A percentile compares a stretch with the other conserved stretches of the same genome.
phyloP scores from a whole-genome alignment of 2,329 filamentous ascomycete species.

The Hortaea werneckii region DNA sequence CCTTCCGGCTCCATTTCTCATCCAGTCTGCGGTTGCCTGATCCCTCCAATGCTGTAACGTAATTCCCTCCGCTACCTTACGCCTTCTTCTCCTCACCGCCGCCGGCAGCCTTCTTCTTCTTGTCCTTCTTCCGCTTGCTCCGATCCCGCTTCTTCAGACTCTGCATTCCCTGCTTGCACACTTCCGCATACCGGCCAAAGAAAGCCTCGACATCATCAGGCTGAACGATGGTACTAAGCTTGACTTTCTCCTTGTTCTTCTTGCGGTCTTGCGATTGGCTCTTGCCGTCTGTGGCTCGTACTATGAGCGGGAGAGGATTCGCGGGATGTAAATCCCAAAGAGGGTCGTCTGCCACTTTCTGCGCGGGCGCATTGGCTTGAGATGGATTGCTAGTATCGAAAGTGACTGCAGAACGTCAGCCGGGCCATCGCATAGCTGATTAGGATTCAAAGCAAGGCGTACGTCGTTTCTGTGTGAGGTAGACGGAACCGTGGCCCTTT shows the following conservation, averaged over 20 bases:
- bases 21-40: too few relatives aligned
- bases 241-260: slow-evolving; percentile 54
- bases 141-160: slow-evolving; percentile 87
- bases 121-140: slow-evolving; percentile 71
- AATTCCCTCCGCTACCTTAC: background rate
- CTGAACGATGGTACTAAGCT: slow-evolving; percentile 73
- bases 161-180: slow-evolving; percentile 81
- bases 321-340: slow-evolving; percentile 52
- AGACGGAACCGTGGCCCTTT: slow-evolving; percentile 63
- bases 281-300: slow-evolving; percentile 74
- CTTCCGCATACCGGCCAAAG: slow-evolving; percentile 75
- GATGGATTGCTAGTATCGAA: slow-evolving; percentile 28
- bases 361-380: slow-evolving; percentile 28
- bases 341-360: slow-evolving; percentile 39
- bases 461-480: slow-evolving; percentile 69
- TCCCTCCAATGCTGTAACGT: background rate
- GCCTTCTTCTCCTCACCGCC: slow-evolving; percentile 11
- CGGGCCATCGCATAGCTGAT: background rate
- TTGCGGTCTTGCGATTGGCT: slow-evolving; percentile 32
- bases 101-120: slow-evolving; percentile 57
- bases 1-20: too few relatives aligned
- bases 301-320: slow-evolving; percentile 59
- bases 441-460: slow-evolving; percentile 19
- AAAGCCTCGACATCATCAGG: slow-evolving; percentile 68
- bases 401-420: slow-evolving; percentile 22